phyloP scores from a whole-genome alignment of 805 yeast species.

The Peterozyma toletana region DNA sequence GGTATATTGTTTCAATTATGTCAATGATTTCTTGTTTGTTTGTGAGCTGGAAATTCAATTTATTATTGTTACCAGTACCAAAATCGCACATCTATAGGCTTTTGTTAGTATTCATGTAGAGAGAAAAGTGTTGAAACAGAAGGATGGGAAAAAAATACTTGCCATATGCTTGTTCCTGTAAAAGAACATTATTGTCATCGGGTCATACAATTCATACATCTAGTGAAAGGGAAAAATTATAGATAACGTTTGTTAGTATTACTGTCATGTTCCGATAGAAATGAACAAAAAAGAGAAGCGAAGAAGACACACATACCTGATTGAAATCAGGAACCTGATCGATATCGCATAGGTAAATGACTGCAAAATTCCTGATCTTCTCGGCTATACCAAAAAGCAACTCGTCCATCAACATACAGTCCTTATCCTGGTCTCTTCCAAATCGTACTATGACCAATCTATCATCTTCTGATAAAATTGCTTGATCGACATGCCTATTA shows the following conservation, averaged over 20 bases:
- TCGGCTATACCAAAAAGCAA: constrained; percentile 72
- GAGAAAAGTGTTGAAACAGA: not conserved
- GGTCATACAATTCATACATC: constrained; percentile 88
- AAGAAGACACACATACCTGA: constrained; percentile 22
- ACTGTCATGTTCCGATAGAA: too few species aligned
- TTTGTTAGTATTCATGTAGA: not conserved
- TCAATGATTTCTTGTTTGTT: constrained; percentile 89
- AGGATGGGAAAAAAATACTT: not conserved
- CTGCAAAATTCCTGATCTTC: constrained; percentile 82
- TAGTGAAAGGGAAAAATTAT: constrained; percentile 17
- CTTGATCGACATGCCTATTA: constrained; percentile 87
- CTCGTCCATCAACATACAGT: constrained; percentile 90
- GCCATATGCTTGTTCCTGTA: constrained; percentile 85
- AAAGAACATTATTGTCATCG: constrained; percentile 90
- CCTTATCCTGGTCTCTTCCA: constrained; percentile 70
- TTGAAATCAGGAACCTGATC: constrained; percentile 88
- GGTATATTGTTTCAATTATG: constrained; percentile 77
- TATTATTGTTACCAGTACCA: constrained; percentile 97
- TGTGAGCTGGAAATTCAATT: constrained; percentile 71
- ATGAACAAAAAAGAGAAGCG: not conserved
- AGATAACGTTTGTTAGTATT: not conserved
- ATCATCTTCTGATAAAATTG: constrained; percentile 86
- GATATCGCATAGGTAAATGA: constrained; percentile 80
- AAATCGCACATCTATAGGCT: constrained; percentile 71
- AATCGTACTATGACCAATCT: constrained; percentile 82